phyloP scores from a whole-genome alignment of 352 stramenopile genomes.

The Pythium guiyangense region DNA sequence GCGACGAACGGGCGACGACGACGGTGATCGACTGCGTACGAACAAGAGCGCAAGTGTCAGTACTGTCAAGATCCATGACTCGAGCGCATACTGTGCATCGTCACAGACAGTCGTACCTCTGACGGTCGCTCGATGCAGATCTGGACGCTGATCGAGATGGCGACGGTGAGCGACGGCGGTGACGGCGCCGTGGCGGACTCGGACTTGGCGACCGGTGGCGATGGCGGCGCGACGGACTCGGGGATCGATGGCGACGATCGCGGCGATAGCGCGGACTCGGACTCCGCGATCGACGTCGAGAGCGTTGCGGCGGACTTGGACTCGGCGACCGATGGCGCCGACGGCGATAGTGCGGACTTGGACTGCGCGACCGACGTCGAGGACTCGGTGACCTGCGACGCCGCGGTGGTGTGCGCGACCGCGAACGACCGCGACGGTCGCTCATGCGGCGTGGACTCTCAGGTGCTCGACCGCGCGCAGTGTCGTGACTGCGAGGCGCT shows the following conservation, averaged over 20 bases:
- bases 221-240: slow-evolving; percentile 11
- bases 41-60: neutral
- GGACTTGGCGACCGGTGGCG: slow-evolving; percentile 10
- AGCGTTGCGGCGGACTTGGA: neutral
- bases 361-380: slow-evolving; percentile 12
- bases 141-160: slow-evolving; percentile 12
- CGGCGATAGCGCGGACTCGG: neutral
- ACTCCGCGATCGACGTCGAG: neutral
- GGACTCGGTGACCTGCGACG: slow-evolving; percentile 1
- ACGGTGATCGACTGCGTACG: neutral
- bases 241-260: neutral
- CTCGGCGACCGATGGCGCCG: slow-evolving; percentile 5
- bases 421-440: slow-evolving; percentile 4
- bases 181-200: slow-evolving; percentile 17
- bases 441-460: slow-evolving; percentile 5
- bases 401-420: slow-evolving; percentile 1
- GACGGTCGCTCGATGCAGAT: slow-evolving; percentile 9
- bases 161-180: slow-evolving; percentile 16
- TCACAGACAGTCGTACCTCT: neutral
- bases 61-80: neutral
- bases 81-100: neutral
- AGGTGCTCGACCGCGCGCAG: no score
- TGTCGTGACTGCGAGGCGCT: neutral
- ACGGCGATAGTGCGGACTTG: slow-evolving; percentile 5
- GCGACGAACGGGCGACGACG: no score